phyloP scores from a whole-genome alignment of 2,329 filamentous ascomycete species.

The Tetracladium maxilliforme region DNA sequence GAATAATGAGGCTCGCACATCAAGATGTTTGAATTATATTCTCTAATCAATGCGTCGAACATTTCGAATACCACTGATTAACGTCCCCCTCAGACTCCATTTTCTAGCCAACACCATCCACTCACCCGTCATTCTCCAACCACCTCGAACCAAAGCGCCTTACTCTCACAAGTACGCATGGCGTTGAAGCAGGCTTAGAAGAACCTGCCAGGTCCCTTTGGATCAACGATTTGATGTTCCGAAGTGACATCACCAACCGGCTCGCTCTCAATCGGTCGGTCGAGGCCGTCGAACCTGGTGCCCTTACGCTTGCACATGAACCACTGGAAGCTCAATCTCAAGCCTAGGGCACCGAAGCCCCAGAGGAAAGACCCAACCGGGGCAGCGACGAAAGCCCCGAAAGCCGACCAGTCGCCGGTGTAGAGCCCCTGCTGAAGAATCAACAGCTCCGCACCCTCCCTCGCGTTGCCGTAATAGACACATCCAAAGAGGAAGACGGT shows the following conservation, averaged over 20 bases:
- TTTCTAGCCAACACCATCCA: no score
- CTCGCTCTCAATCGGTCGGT: conserved; percentile 38
- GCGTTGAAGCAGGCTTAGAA: no score
- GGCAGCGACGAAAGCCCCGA: conserved; percentile 71
- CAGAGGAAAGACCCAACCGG: conserved; percentile 63
- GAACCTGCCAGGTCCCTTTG: no score
- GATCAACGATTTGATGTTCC: conserved; percentile 1
- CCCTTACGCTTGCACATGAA: conserved; percentile 40
- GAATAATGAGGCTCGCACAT: no score
- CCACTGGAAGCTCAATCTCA: conserved; percentile 46
- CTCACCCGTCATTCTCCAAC: no score
- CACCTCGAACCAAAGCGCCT: no score
- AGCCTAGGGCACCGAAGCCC: conserved; percentile 45
- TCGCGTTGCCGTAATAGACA: conserved; percentile 58
- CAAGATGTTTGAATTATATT: no score
- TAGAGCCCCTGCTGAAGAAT: conserved; percentile 63
- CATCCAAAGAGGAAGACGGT: conserved; percentile 71
- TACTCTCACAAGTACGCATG: no score
- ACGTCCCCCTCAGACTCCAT: no score
- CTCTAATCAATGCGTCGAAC: no score
- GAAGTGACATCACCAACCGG: conserved; percentile 5
- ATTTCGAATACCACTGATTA: no score
- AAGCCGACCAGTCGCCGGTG: conserved; percentile 64
- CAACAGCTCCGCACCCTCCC: conserved; percentile 50
- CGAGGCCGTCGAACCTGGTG: conserved; percentile 50